Percentiles rank a stretch among this genome's conserved stretches.
These are phyloP conservation scores for Cryptosporidium canis DNA, from an alignment of 169 alveolate genomes.

Conservation along the genomic window DNA sequence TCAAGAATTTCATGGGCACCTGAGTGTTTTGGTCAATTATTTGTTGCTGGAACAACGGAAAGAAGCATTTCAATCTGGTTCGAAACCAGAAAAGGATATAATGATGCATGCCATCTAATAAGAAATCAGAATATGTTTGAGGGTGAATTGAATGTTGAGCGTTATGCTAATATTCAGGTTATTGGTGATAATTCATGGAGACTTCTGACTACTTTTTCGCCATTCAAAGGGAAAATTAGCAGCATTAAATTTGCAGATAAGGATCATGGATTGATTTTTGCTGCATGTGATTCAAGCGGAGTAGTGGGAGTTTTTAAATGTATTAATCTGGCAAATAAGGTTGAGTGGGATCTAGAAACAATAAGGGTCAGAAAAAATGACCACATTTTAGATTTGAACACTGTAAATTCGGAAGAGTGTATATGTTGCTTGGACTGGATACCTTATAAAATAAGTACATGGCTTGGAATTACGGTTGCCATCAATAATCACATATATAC, in stretches of 20 bases:
- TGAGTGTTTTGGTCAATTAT: constrained; percentile 56
- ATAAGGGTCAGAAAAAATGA: constrained; percentile 26
- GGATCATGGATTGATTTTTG: constrained; percentile 38
- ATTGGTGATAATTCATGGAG: constrained; percentile 17
- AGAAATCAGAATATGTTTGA: neutral
- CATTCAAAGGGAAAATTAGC: constrained; percentile 28
- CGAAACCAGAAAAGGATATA: constrained; percentile 51
- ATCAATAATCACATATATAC: constrained; percentile 2
- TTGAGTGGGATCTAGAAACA: constrained; percentile 49
- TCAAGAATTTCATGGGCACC: constrained; percentile 66
- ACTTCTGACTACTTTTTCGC: constrained; percentile 4
- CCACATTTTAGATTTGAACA: neutral
- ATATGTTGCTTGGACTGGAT: constrained; percentile 46
- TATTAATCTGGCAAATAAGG: neutral
- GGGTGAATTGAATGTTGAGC: neutral
- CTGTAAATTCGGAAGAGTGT: neutral
- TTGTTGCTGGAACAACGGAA: constrained; percentile 37
- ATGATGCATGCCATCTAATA: constrained; percentile 41
- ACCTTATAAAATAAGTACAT: neutral
- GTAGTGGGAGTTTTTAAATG: constrained; percentile 47
- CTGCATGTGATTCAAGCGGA: constrained; percentile 65
- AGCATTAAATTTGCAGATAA: constrained; percentile 31
- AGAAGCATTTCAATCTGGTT: constrained; percentile 44
- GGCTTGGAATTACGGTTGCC: constrained; percentile 24
- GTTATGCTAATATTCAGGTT: neutral